Evolutionary conservation across 2,329 filamentous ascomycete species (phyloP).

Genomic region (Epichloe amarillans): DNA sequence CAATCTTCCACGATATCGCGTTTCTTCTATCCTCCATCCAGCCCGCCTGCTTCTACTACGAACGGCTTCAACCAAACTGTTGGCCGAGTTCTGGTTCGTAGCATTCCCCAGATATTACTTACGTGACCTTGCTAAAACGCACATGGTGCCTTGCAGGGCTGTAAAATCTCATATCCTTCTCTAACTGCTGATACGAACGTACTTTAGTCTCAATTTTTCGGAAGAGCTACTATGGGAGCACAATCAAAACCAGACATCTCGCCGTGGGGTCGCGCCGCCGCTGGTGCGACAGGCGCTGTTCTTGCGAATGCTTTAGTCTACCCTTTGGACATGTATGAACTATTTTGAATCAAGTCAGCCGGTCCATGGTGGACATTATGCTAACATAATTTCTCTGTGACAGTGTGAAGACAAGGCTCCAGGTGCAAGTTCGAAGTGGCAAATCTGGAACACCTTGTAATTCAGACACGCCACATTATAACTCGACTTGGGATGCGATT

Average conservation of each 20-base stretch:
- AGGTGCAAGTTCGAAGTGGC: constrained; percentile 73
- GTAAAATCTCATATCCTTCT: background rate
- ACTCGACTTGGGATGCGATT: constrained; percentile 78
- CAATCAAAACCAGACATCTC: constrained; percentile 62
- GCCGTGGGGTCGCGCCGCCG: constrained; percentile 85
- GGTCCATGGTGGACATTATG: background rate
- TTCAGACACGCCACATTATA: constrained; percentile 57
- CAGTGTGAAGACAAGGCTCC: constrained; percentile 89
- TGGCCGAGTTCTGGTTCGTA: background rate
- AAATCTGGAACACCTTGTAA: constrained; percentile 22
- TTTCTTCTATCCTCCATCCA: background rate
- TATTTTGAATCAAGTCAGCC: background rate
- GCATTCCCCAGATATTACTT: no score
- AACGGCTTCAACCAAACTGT: background rate
- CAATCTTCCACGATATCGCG: background rate
- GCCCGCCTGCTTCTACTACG: background rate
- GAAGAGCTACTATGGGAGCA: constrained; percentile 29
- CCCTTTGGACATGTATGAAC: constrained; percentile 81
- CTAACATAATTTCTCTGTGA: background rate
- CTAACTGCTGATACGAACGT: background rate
- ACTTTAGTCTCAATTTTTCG: background rate
- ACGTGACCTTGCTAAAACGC: background rate
- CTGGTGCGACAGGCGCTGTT: constrained; percentile 84
- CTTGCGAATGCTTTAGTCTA: constrained; percentile 93
- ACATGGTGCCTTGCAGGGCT: background rate